Evolutionary conservation across 2,329 filamentous ascomycete genomes (phyloP).

Genomic region (Alternaria triticimaculans): DNA sequence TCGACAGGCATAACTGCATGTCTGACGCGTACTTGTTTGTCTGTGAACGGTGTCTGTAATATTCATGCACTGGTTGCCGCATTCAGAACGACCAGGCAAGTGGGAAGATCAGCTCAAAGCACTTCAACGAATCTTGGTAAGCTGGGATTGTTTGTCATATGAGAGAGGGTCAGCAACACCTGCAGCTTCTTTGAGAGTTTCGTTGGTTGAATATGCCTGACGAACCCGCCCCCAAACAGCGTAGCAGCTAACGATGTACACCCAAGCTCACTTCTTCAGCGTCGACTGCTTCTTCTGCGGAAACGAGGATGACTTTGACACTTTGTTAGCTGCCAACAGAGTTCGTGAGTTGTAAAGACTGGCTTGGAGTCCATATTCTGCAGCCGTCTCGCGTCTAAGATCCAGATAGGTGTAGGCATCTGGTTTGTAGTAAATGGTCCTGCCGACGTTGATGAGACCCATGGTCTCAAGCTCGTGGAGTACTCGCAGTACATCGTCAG

Average conservation of each 20-base stretch:
- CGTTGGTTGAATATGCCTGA: neutral
- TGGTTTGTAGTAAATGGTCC: constrained; percentile 78
- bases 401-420: constrained; percentile 61
- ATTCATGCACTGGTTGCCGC: neutral
- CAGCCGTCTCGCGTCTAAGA: constrained; percentile 48
- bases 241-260: neutral
- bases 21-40: neutral
- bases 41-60: neutral
- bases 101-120: neutral
- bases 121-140: neutral
- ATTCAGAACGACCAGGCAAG: neutral
- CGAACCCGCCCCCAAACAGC: neutral
- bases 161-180: neutral
- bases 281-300: constrained; percentile 22
- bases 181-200: neutral
- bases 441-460: constrained; percentile 59
- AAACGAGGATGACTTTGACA: constrained; percentile 3
- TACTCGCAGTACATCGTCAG: constrained; percentile 72
- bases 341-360: constrained; percentile 54
- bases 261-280: neutral
- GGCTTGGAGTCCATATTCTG: constrained; percentile 50
- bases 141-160: neutral
- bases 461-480: constrained; percentile 67
- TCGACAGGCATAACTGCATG: neutral
- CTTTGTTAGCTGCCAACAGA: constrained; percentile 30